Evolutionary conservation across 495 filamentous ascomycete species (phyloP), one percentile per base, ranked within the genome.

Genomic region (Stereocaulon alpinum): DNA sequence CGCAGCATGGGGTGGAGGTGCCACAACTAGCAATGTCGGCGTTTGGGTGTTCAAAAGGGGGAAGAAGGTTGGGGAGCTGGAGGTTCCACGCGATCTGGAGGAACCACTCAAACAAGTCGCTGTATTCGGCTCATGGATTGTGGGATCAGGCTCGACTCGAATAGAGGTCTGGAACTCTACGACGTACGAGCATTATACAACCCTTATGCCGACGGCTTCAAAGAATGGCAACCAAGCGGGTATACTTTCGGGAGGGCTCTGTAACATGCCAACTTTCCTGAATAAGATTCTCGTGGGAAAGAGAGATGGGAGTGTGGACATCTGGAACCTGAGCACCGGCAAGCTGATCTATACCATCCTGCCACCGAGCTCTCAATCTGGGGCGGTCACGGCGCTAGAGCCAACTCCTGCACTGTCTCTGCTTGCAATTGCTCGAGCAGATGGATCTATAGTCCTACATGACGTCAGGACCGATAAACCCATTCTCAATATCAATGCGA

Each of bases 11-110:
- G 86, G 86, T 30, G 80, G 82, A 52, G 66, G 74, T 40, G 68
- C 76, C 22, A 61, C 68, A n/a, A 67, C 67, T n/a, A 64, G 68
- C 1, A 54, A 70, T 10, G 80, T 85, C 41, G 91, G 89, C 1
- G 66, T 96, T n/a, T 97, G 91, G 91, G 80, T 93, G 1, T 96
- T 92, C 74, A 89, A 93, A 71, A 82, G 93, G 60, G 93, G 93
- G n/a, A 92, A 89, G 74, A 90, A 86, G 68, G 76, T 88, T 45
- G 88, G 76, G 45, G 84, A 89, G 62, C 72, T 99, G 24, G 79
- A 86, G 44, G 69, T 81, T 11, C 87, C 88, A 3, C 58, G 68
- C 20, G 80, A 77, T 48, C 68, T 84, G 29, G 64, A 76, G 45
- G 79, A 89, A 61, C 82, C 88, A n/a, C 79, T 96, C 64, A 79